Percentiles rank a stretch among this genome's conserved stretches.
These are phyloP conservation scores for Plantago coronopus DNA, from an alignment of 305 asterid genomes.

Conservation along the genomic window DNA sequence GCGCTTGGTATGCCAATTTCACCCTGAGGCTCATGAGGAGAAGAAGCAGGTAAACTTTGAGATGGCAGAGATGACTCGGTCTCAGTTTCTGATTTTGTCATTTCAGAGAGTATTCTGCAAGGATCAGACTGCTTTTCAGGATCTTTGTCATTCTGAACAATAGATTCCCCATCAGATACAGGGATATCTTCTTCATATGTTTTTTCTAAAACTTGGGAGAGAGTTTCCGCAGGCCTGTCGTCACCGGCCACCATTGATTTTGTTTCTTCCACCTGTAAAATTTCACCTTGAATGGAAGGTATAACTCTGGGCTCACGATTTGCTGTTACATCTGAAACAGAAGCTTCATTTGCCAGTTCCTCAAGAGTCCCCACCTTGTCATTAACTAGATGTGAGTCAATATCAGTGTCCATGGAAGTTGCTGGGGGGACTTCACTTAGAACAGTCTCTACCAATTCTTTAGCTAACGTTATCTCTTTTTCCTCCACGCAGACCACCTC, in stretches of 20 bases:
- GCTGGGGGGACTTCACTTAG: conserved; percentile 22
- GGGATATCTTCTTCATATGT: conserved; percentile 20
- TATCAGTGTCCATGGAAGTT: conserved; percentile 27
- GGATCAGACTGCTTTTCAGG: conserved; percentile 23
- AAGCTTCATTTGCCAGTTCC: conserved; percentile 22
- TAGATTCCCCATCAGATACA: conserved; percentile 26
- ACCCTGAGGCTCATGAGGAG: conserved; percentile 25
- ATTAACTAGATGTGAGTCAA: conserved; percentile 21
- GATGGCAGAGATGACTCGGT: conserved; percentile 27
- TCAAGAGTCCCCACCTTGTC: conserved; percentile 27
- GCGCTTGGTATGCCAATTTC: conserved; percentile 25
- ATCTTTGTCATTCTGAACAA: conserved; percentile 31
- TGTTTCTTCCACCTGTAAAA: conserved; percentile 31
- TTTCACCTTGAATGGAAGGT: conserved; percentile 18
- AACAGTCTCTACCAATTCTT: conserved; percentile 24
- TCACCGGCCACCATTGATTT: conserved; percentile 22
- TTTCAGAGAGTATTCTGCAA: conserved; percentile 26
- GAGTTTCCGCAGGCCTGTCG: conserved; percentile 26
- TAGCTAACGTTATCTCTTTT: conserved; percentile 15
- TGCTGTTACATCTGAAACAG: conserved; percentile 26
- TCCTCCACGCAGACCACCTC: conserved; percentile 23
- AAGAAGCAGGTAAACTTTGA: conserved; percentile 17
- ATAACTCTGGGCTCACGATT: conserved; percentile 23
- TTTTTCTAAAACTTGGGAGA: conserved; percentile 23
- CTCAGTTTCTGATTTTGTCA: conserved; percentile 24